Percentiles rank a stretch among this genome's conserved stretches.
Evolutionary conservation across 2,329 filamentous ascomycete genomes (phyloP).

Genomic region (Xylaria sp.): DNA sequence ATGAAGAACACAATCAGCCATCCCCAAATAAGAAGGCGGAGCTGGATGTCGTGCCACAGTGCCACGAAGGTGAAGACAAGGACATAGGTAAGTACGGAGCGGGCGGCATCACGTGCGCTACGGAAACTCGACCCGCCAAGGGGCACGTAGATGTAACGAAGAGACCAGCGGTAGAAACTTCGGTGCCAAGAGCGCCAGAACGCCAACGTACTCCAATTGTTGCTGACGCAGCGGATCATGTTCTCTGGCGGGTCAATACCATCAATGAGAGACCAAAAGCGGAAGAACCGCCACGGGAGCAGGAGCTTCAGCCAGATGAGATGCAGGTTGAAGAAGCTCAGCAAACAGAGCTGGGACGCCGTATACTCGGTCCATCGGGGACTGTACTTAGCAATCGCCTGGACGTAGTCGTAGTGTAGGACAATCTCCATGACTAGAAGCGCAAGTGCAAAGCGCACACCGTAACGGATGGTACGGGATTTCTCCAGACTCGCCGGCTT

Average conservation of each 20-base stretch:
- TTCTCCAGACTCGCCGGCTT: constrained; percentile 63
- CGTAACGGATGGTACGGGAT: constrained; percentile 72
- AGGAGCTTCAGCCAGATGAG: constrained; percentile 97
- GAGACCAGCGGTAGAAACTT: constrained; percentile 88
- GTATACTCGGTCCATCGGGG: constrained; percentile 81
- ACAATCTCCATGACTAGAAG: constrained; percentile 87
- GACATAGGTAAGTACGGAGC: constrained; percentile 69
- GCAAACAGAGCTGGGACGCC: constrained; percentile 77
- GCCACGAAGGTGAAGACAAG: constrained; percentile 94
- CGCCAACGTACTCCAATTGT: constrained; percentile 84
- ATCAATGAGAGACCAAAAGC: constrained; percentile 88
- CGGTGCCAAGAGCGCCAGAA: constrained; percentile 98
- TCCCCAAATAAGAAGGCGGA: constrained; percentile 87
- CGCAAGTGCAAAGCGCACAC: constrained; percentile 70
- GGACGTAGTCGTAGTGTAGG: constrained; percentile 87
- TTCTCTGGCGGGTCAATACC: constrained; percentile 95
- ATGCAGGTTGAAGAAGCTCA: constrained; percentile 94
- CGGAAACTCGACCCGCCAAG: constrained; percentile 65
- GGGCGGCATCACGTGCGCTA: constrained; percentile 42
- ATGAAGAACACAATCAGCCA: constrained; percentile 96
- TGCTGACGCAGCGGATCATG: constrained; percentile 92
- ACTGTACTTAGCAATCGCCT: constrained; percentile 78
- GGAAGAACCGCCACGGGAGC: constrained; percentile 96
- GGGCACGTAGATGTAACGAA: constrained; percentile 90
- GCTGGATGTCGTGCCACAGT: constrained; percentile 94